These are phyloP conservation scores for Fraxinus xanthoxyloides DNA, from an alignment of 305 asterid species.

Conservation along the genomic window DNA sequence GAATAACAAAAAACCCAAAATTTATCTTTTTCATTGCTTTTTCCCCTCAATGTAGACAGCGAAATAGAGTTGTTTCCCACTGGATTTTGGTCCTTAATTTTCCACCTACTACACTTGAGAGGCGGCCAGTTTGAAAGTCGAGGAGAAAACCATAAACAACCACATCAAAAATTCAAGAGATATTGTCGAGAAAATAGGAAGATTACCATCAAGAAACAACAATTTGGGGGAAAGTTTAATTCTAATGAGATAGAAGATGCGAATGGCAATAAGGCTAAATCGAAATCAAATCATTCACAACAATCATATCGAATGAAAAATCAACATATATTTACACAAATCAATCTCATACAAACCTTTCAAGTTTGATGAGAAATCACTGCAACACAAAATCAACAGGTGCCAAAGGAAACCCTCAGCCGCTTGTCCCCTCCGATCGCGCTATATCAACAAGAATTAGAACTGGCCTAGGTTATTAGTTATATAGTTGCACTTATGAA, in stretches of 20 bases:
- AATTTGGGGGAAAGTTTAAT: neutral
- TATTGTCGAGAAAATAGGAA: neutral
- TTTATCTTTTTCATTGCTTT: neutral
- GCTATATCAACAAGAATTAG: neutral
- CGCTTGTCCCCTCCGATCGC: neutral
- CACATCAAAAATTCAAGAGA: neutral
- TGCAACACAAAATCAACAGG: neutral
- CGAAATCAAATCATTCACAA: neutral
- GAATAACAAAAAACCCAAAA: neutral
- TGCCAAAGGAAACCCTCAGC: neutral
- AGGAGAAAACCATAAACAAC: neutral
- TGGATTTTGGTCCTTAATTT: neutral
- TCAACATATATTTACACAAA: neutral
- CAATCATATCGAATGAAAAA: neutral
- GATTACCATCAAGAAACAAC: neutral
- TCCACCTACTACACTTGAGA: neutral
- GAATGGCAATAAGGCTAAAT: neutral
- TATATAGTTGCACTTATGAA: neutral
- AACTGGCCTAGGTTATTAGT: neutral
- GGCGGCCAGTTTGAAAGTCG: neutral
- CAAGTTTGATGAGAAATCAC: neutral
- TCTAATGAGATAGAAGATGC: neutral
- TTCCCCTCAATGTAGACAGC: neutral
- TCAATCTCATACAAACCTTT: neutral
- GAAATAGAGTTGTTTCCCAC: neutral